A percentile compares a stretch with the other conserved stretches of the same genome.
phyloP scores from a whole-genome alignment of 129 eudicot genomes.

The Flaveria trinervia region DNA sequence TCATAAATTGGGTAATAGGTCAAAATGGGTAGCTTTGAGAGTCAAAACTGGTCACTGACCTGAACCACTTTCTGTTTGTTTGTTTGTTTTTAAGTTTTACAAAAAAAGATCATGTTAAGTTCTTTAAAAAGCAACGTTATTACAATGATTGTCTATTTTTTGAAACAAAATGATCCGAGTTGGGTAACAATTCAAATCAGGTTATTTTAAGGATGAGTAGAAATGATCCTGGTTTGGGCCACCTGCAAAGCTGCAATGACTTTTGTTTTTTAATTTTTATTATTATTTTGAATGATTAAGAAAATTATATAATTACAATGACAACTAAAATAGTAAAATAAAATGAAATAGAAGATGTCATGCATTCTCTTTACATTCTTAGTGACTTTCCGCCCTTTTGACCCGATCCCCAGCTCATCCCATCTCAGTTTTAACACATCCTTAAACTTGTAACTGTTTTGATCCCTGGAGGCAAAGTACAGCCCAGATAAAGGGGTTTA shows the following conservation, averaged over 20 bases:
- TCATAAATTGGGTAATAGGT: not conserved
- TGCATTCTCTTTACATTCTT: not conserved
- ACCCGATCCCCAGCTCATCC: not conserved
- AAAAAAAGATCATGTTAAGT: not conserved
- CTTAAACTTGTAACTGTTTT: not conserved
- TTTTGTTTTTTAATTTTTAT: not conserved
- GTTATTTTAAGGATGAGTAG: not conserved
- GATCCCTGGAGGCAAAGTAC: not conserved
- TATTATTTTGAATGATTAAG: not conserved
- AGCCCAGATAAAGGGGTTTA: not conserved
- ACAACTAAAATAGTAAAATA: not conserved
- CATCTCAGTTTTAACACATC: not conserved
- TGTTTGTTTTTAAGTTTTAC: no score
- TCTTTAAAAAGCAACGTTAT: not conserved
- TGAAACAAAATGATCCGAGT: not conserved
- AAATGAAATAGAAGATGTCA: not conserved
- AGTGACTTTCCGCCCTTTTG: not conserved
- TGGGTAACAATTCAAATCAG: not conserved
- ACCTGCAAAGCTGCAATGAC: not conserved
- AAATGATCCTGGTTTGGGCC: not conserved
- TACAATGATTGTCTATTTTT: not conserved
- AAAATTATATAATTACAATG: not conserved
- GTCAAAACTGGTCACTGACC: not conserved
- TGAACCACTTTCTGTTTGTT: not conserved
- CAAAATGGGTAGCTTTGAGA: not conserved